phyloP scores from a whole-genome alignment of 2,329 filamentous ascomycete species.

The Colletotrichum brevisporum region DNA sequence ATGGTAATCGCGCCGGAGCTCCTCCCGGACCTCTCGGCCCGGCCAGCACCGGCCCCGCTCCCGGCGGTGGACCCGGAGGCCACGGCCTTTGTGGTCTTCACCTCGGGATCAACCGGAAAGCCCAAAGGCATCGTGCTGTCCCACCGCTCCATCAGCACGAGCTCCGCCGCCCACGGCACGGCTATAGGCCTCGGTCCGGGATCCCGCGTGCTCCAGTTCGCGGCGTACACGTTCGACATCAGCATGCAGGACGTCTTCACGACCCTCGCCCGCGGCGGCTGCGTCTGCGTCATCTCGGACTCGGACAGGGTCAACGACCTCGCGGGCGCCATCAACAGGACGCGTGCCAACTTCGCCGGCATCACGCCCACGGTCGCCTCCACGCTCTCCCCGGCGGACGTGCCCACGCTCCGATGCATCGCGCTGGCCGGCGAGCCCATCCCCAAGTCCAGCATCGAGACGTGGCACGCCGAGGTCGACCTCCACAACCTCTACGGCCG shows the following conservation, averaged over 20 bases:
- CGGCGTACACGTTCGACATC: not conserved
- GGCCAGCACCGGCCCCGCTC: not conserved
- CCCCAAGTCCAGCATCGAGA: too few relatives aligned
- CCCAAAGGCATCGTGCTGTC: slow-evolving; percentile 34
- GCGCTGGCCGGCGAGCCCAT: too few relatives aligned
- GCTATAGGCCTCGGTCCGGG: too few relatives aligned
- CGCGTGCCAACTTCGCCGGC: not conserved
- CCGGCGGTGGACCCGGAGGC: not conserved
- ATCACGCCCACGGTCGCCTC: not conserved
- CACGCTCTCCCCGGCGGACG: not conserved
- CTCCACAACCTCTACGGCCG: too few relatives aligned
- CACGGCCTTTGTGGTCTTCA: slow-evolving; percentile 24
- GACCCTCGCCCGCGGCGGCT: not conserved
- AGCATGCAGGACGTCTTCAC: not conserved
- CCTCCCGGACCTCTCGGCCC: too few relatives aligned
- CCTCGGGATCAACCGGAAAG: slow-evolving; percentile 34
- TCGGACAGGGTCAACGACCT: not conserved
- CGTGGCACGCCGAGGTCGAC: too few relatives aligned
- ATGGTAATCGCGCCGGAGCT: too few relatives aligned
- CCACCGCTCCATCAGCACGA: slow-evolving; percentile 16
- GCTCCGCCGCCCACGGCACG: not conserved
- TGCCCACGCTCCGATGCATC: not conserved
- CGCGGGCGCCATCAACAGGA: not conserved
- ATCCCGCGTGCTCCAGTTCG: not conserved
- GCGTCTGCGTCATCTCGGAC: not conserved